Conservation (phyloP, 805 yeast species). For the Saccharomyces paradoxus region DNA sequence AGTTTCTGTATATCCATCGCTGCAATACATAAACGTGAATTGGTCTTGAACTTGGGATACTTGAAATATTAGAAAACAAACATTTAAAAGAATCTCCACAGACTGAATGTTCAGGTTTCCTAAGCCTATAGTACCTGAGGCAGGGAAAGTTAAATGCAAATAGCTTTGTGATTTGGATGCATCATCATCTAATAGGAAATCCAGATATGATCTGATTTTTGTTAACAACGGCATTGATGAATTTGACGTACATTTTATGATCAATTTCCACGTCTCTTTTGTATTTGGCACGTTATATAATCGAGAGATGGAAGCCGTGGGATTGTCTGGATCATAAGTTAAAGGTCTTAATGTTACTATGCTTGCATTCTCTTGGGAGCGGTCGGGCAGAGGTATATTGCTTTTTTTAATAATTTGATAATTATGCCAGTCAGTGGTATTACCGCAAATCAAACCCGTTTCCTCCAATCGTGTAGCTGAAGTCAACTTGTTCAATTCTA, state of each 20-base stretch:
- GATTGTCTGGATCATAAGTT: constrained; percentile 11
- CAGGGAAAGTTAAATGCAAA: constrained; percentile 54
- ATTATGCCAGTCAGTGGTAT: constrained; percentile 59
- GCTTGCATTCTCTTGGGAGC: constrained; percentile 42
- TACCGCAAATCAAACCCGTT: constrained; percentile 55
- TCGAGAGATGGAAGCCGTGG: constrained; percentile 19
- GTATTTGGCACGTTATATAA: constrained; percentile 45
- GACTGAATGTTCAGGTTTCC: constrained; percentile 63
- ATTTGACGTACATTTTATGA: constrained; percentile 53
- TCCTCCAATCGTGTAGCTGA: constrained; percentile 53
- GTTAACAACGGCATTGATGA: constrained; percentile 43
- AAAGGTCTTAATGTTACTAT: constrained; percentile 34
- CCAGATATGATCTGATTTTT: constrained; percentile 12
- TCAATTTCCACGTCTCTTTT: constrained; percentile 40
- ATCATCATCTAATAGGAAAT: constrained; percentile 7
- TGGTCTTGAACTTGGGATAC: constrained; percentile 18
- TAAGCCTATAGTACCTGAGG: constrained; percentile 74
- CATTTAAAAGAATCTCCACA: constrained; percentile 61
- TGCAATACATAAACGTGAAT: constrained; percentile 59
- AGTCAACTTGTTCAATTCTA: constrained; percentile 81
- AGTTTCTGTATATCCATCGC: constrained; percentile 90
- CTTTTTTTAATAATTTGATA: constrained; percentile 14
- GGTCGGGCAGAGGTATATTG: constrained; percentile 32
- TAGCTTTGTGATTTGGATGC: constrained; percentile 11
- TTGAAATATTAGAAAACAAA: constrained; percentile 42